Conservation (phyloP, 2,329 filamentous ascomycete species). For the Fusarium sp. region DNA sequence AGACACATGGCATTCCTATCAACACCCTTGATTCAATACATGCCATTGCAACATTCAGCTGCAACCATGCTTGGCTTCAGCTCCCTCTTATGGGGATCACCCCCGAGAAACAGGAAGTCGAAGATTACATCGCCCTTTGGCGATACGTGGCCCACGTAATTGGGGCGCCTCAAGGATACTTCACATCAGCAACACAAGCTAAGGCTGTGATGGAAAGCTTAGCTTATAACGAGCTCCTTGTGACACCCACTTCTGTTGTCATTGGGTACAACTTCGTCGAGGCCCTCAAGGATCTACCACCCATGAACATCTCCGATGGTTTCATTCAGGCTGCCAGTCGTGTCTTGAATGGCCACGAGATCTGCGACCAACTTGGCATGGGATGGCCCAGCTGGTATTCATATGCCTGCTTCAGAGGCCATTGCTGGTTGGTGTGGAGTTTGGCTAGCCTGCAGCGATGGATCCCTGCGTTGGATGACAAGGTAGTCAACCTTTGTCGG, state of each 20-base stretch:
- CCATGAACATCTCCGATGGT: slow-evolving; percentile 49
- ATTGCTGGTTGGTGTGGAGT: slow-evolving; percentile 48
- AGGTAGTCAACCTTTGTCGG: slow-evolving; percentile 43
- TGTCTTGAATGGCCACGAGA: slow-evolving; percentile 52
- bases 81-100: slow-evolving; percentile 73
- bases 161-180: slow-evolving; percentile 45
- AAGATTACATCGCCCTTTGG: slow-evolving; percentile 72
- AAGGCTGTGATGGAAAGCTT: slow-evolving; percentile 51
- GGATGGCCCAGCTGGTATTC: slow-evolving; percentile 46
- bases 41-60: slow-evolving; percentile 73
- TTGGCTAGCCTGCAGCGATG: slow-evolving; percentile 45
- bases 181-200: slow-evolving; percentile 40
- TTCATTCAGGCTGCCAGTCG: slow-evolving; percentile 46
- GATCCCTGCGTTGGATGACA: slow-evolving; percentile 42
- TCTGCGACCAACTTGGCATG: slow-evolving; percentile 52
- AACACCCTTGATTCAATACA: slow-evolving; percentile 74
- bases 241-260: slow-evolving; percentile 50
- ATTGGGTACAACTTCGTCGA: slow-evolving; percentile 55
- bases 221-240: slow-evolving; percentile 49
- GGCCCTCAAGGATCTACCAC: slow-evolving; percentile 51
- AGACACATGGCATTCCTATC: slow-evolving; percentile 70
- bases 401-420: slow-evolving; percentile 48
- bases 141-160: slow-evolving; percentile 49
- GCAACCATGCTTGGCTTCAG: slow-evolving; percentile 69
- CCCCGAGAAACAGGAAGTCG: slow-evolving; percentile 65